phyloP scores from a whole-genome alignment of 306 rosid genomes.

The Medicago ruthenica region DNA sequence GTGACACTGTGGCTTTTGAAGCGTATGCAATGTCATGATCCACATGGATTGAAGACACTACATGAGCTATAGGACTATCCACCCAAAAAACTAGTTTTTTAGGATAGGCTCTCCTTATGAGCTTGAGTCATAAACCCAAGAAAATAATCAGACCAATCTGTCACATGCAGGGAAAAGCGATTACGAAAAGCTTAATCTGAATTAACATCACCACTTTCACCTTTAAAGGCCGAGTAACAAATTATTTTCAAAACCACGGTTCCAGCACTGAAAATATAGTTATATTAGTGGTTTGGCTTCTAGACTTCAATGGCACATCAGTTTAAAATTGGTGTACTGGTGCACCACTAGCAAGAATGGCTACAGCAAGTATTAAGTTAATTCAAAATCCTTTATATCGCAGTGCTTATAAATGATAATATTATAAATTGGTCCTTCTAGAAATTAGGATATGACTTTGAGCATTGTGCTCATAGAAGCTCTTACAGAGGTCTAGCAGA shows the following conservation, averaged over 20 bases:
- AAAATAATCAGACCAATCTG: neutral
- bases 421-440: neutral
- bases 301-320: neutral
- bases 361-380: neutral
- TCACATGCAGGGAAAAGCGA: neutral
- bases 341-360: neutral
- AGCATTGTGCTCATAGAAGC: neutral
- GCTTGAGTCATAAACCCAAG: neutral
- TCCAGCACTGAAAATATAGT: conserved; percentile 1
- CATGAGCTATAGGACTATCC: neutral
- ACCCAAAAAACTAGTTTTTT: conserved; percentile 1
- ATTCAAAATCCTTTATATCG: neutral
- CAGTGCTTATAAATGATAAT: neutral
- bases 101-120: neutral
- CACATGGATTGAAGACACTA: neutral
- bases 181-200: neutral
- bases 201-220: conserved; percentile 10
- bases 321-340: neutral
- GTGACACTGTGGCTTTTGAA: neutral
- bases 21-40: neutral
- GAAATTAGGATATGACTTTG: neutral
- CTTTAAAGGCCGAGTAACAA: conserved; percentile 1
- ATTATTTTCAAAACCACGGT: neutral
- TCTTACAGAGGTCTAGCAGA: neutral
- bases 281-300: neutral